phyloP scores from a whole-genome alignment of 176 grass and related monocot species.

The Calamus simplicifolius region DNA sequence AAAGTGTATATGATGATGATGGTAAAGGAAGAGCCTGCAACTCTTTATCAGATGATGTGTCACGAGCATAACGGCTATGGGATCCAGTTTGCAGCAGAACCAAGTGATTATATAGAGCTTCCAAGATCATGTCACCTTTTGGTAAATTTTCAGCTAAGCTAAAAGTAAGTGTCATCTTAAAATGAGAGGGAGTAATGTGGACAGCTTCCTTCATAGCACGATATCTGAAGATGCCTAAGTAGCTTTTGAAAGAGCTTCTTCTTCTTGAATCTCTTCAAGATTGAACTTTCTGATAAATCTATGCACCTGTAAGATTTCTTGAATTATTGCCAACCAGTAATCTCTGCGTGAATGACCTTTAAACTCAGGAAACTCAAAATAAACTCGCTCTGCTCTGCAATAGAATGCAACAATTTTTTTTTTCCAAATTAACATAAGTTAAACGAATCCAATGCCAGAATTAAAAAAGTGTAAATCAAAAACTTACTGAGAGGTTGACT shows the following conservation, averaged over 20 bases:
- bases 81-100: conserved; percentile 28
- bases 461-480: too few species aligned
- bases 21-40: conserved; percentile 39
- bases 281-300: conserved; percentile 85
- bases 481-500: conserved; percentile 72
- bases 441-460: too few species aligned
- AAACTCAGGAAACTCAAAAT: conserved; percentile 82
- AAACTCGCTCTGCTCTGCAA: conserved; percentile 67
- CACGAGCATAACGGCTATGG: conserved; percentile 1
- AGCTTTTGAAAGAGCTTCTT: conserved; percentile 51
- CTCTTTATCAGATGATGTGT: conserved; percentile 27
- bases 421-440: background rate
- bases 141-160: conserved; percentile 89
- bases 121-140: conserved; percentile 87
- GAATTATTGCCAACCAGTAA: conserved; percentile 90
- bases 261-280: conserved; percentile 43
- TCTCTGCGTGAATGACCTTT: conserved; percentile 74
- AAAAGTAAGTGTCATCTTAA: conserved; percentile 80
- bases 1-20: conserved; percentile 47
- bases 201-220: conserved; percentile 76
- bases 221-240: conserved; percentile 70
- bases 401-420: conserved; percentile 5
- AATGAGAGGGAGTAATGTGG: conserved; percentile 54
- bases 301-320: conserved; percentile 70
- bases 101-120: conserved; percentile 57